Conservation (phyloP, 2,329 filamentous ascomycete species). For the Colletotrichum filicis region DNA sequence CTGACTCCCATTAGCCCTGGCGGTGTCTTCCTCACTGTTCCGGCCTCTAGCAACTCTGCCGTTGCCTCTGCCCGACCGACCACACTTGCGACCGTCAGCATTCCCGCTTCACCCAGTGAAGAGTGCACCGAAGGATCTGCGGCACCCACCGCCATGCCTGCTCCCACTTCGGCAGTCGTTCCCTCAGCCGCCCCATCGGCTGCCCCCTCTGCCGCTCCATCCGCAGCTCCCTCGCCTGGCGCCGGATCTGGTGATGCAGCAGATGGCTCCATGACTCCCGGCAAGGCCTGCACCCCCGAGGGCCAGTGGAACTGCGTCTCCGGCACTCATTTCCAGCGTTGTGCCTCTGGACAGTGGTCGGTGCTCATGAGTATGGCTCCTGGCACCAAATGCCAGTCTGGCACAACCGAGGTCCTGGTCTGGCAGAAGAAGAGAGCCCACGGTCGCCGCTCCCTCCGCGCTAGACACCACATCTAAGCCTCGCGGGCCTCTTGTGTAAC, state of each 20-base stretch:
- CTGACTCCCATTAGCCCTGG: conserved; percentile 49
- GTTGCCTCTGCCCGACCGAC: conserved; percentile 34
- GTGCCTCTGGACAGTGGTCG: conserved; percentile 69
- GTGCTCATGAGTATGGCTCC: conserved; percentile 58
- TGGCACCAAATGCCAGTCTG: conserved; percentile 62
- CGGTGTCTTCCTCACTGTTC: conserved; percentile 54
- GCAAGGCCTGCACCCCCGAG: conserved; percentile 60
- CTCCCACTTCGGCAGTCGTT: conserved; percentile 9
- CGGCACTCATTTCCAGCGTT: conserved; percentile 69
- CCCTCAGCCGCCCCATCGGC: background rate
- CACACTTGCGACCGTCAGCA: conserved; percentile 40
- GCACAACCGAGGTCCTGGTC: conserved; percentile 40
- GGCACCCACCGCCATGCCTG: conserved; percentile 5
- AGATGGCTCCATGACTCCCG: conserved; percentile 45
- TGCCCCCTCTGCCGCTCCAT: background rate
- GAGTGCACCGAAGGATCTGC: conserved; percentile 11
- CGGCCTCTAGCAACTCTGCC: conserved; percentile 35
- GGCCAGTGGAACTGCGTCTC: conserved; percentile 69
- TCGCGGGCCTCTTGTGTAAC: background rate
- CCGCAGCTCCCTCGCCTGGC: background rate
- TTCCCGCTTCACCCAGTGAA: conserved; percentile 36
- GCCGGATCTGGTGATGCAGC: conserved; percentile 36
- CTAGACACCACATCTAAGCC: conserved; percentile 26
- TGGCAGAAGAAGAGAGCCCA: conserved; percentile 36
- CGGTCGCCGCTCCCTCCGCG: conserved; percentile 20